These are phyloP conservation scores for Cornus kousa DNA, from an alignment of 148 eudicot genomes.

Conservation along the genomic window DNA sequence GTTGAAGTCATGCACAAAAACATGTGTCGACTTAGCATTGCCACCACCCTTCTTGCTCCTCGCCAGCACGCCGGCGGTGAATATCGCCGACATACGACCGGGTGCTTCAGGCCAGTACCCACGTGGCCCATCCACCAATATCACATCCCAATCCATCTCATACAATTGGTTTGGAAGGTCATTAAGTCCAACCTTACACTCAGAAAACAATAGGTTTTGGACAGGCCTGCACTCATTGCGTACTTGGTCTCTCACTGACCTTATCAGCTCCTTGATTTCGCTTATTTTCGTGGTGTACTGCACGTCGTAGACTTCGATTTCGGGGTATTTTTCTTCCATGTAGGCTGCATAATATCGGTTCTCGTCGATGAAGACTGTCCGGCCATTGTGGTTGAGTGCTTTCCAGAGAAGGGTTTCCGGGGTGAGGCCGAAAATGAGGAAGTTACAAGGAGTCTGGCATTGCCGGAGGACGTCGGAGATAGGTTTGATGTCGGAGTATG, in stretches of 20 bases:
- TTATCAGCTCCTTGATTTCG: conserved; percentile 45
- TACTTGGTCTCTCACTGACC: conserved; percentile 41
- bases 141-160: conserved; percentile 66
- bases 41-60: conserved; percentile 50
- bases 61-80: conserved; percentile 65
- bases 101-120: conserved; percentile 78
- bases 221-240: conserved; percentile 65
- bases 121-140: conserved; percentile 64
- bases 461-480: conserved; percentile 50
- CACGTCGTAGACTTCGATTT: conserved; percentile 70
- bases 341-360: conserved; percentile 76
- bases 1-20: conserved; percentile 65
- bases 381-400: conserved; percentile 61
- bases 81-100: conserved; percentile 61
- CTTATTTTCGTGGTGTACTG: conserved; percentile 63
- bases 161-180: conserved; percentile 68
- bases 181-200: conserved; percentile 59
- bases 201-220: conserved; percentile 64
- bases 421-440: conserved; percentile 73
- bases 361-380: conserved; percentile 76
- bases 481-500: conserved; percentile 49
- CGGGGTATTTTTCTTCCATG: conserved; percentile 69
- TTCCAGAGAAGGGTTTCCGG: conserved; percentile 72
- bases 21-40: conserved; percentile 48
- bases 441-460: conserved; percentile 65